Evolutionary conservation across 2,329 filamentous ascomycete species (phyloP).

Genomic region (Pleurostoma richardsiae): DNA sequence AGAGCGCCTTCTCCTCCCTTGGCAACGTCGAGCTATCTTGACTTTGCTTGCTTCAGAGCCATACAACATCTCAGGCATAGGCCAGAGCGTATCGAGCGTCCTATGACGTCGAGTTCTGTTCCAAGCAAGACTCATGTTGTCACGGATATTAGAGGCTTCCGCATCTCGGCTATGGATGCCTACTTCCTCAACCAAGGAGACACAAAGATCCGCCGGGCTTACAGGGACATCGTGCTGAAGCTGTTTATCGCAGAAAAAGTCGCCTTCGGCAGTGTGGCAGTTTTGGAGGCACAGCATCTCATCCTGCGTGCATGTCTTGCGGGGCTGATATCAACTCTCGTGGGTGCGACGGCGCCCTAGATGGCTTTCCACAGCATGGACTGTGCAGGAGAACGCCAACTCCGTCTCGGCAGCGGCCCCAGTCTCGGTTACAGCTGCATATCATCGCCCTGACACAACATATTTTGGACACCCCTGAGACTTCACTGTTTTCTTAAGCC

Average conservation of each 20-base stretch:
- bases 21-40: slow-evolving; percentile 23
- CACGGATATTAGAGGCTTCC: slow-evolving; percentile 40
- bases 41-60: slow-evolving; percentile 34
- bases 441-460: too few relatives aligned
- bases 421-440: too few relatives aligned
- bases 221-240: slow-evolving; percentile 30
- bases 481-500: too few relatives aligned
- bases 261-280: slow-evolving; percentile 26
- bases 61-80: slow-evolving; percentile 38
- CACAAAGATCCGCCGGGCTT: slow-evolving; percentile 19
- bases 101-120: slow-evolving; percentile 31
- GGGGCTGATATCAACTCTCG: slow-evolving; percentile 15
- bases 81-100: slow-evolving; percentile 33
- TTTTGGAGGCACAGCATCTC: slow-evolving; percentile 26
- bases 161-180: slow-evolving; percentile 46
- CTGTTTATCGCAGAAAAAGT: slow-evolving; percentile 39
- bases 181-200: slow-evolving; percentile 33
- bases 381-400: too few relatives aligned
- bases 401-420: too few relatives aligned
- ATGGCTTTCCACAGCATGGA: too few relatives aligned
- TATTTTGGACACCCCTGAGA: too few relatives aligned
- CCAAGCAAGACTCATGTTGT: slow-evolving; percentile 6
- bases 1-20: slow-evolving; percentile 31
- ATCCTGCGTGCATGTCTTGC: slow-evolving; percentile 24
- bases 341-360: too few relatives aligned